These are phyloP conservation scores for Phytopythium litorale DNA, from an alignment of 352 stramenopile genomes.

Conservation along the genomic window DNA sequence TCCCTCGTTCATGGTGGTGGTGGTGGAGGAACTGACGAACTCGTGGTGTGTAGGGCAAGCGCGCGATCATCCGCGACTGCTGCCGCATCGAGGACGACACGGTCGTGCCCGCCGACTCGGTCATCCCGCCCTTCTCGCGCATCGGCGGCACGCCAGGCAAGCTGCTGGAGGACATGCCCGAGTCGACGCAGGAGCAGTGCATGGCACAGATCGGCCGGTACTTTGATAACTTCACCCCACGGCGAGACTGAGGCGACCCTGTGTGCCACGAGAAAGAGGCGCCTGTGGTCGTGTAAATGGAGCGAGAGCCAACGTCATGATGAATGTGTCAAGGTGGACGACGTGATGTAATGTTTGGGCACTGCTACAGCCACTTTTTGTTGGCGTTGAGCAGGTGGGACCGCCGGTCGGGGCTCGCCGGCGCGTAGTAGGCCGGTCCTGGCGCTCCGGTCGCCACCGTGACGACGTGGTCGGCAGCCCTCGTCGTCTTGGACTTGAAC, in stretches of 20 bases:
- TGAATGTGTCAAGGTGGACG: not conserved
- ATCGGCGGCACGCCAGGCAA: slow-evolving; percentile 70
- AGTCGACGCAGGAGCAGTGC: slow-evolving; percentile 74
- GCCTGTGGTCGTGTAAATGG: not conserved
- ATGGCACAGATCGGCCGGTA: slow-evolving; percentile 74
- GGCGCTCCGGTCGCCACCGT: slow-evolving; percentile 17
- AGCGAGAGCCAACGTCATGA: not conserved
- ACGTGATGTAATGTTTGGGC: not conserved
- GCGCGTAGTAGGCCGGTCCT: slow-evolving; percentile 67
- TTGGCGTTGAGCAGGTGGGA: slow-evolving; percentile 74
- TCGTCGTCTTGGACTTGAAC: slow-evolving; percentile 38
- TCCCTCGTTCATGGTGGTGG: not conserved
- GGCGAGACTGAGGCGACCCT: slow-evolving; percentile 16
- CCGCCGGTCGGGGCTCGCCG: slow-evolving; percentile 42
- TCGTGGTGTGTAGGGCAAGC: slow-evolving; percentile 46
- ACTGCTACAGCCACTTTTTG: slow-evolving; percentile 73
- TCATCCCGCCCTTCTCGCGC: slow-evolving; percentile 74
- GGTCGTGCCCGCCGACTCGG: slow-evolving; percentile 65
- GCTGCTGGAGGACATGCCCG: slow-evolving; percentile 72
- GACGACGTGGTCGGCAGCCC: slow-evolving; percentile 11
- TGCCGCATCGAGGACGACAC: slow-evolving; percentile 82
- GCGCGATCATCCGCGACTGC: slow-evolving; percentile 81
- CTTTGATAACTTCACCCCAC: slow-evolving; percentile 79
- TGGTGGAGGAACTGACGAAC: not conserved
- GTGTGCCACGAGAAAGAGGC: not conserved